Base-by-base conservation (phyloP, 345 rosid species). In the Dipteronia sinensis region DNA sequence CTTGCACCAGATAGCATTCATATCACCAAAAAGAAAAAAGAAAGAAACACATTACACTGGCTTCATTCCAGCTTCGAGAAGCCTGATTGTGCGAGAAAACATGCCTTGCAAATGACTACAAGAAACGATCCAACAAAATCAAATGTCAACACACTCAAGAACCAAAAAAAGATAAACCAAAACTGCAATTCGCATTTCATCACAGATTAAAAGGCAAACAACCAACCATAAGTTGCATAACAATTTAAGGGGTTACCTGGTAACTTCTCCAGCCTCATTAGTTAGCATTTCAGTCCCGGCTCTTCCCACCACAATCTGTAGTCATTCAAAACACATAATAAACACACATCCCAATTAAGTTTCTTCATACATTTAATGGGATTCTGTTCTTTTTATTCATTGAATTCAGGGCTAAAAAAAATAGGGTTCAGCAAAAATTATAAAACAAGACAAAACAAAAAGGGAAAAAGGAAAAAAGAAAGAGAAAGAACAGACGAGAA, bases 261-360 rank as follows among this genome's bases (percentile, higher is more conserved):
- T 96, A 80, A 96, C 94, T 87, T 96, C 99, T 47, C 99, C 98
- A 49, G 98, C 98, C 83, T 92, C 98, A 68, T 96, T 96, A 2
- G 97, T 91, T 51, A 94, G 89, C 95, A 90, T 92, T 71, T 96
- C 97, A 67, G 97, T 88, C 47, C 99, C 99, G 75, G 69, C 86
- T 84, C 99, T 88, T 51, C 98, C 99, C 22, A 96, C 93, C 19
- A 94, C 99, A 86, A 94, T 96, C 99, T 94, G 85, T 81, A 78
- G 64, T 69, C 59, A 69, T 16, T 29, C 71, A 51, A 59, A 66
- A 64, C 65, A 49, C 13, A 23, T 22, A 62, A 23, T 22, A 62
- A 56, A 47, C 58, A 42, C 67, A 55, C 70, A 56, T 9, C 42
- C 20, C 16, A 40, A 25, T 51, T 13, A 12, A 27, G 9, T 49